Evolutionary conservation across 2,329 filamentous ascomycete genomes (phyloP).

Genomic region (Pseudogymnoascus sp.): DNA sequence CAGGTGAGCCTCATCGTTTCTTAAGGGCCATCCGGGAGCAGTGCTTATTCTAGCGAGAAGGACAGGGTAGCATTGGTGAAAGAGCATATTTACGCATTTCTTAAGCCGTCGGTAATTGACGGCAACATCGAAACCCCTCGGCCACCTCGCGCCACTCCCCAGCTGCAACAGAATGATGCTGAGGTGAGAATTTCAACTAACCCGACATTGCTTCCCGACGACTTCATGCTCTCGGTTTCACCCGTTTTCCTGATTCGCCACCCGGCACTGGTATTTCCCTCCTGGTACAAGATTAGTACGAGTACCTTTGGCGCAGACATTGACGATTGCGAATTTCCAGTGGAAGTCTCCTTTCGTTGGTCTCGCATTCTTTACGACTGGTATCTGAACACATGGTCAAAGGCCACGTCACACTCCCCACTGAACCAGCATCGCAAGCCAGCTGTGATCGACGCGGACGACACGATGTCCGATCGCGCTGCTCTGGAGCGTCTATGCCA

Average conservation of each 20-base stretch:
- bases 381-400: background rate
- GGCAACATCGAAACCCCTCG: background rate
- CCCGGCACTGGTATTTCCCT: background rate
- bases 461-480: background rate
- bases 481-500: background rate
- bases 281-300: background rate
- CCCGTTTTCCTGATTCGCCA: slow-evolving; percentile 2
- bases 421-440: background rate
- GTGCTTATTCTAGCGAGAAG: background rate
- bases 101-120: background rate
- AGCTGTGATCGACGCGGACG: slow-evolving; percentile 1
- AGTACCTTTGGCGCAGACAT: background rate
- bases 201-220: background rate
- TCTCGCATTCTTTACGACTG: background rate
- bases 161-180: background rate
- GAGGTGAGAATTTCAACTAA: background rate
- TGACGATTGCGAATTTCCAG: background rate
- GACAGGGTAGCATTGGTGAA: background rate
- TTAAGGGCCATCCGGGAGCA: background rate
- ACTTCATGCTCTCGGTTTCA: background rate
- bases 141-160: background rate
- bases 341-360: background rate
- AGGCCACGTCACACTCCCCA: background rate
- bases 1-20: background rate
- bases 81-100: background rate